These are phyloP conservation scores for Bassia scoparia DNA, from an alignment of 148 eudicot genomes.

Conservation along the genomic window DNA sequence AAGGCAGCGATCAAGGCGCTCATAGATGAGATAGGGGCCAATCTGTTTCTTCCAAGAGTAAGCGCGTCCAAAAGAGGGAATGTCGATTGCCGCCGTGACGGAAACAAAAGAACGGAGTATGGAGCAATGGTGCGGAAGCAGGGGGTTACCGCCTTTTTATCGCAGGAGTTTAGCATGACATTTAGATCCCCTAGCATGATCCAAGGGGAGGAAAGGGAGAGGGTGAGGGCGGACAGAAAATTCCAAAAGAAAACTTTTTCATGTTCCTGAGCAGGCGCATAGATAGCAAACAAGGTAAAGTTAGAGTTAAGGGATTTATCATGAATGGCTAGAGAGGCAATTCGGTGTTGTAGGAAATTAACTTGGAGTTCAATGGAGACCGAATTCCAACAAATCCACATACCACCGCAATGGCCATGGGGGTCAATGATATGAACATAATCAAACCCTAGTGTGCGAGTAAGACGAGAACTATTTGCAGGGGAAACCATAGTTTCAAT, in stretches of 20 bases:
- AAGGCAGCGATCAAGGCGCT: background rate
- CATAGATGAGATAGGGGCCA: background rate
- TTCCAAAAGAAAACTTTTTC: background rate
- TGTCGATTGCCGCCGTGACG: background rate
- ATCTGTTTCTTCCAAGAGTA: background rate
- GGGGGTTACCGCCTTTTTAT: too few relatives aligned
- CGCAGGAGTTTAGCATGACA: too few relatives aligned
- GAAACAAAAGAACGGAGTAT: too few relatives aligned
- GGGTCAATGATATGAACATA: background rate
- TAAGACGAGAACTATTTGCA: background rate
- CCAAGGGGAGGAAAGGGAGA: background rate
- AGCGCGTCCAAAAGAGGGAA: background rate
- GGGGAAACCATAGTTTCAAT: background rate
- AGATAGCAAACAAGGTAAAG: background rate
- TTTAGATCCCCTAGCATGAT: too few relatives aligned
- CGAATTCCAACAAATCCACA: background rate
- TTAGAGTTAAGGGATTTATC: background rate
- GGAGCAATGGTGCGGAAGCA: too few relatives aligned
- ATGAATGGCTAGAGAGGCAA: too few relatives aligned
- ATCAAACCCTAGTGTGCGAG: background rate
- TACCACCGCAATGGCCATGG: background rate
- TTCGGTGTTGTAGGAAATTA: background rate
- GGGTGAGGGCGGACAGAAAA: too few relatives aligned
- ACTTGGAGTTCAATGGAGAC: too few relatives aligned
- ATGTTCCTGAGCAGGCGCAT: background rate